These are phyloP conservation scores for Xerocomus potaroensis DNA, from an alignment of 768 basidiomycete genomes.

Conservation along the genomic window DNA sequence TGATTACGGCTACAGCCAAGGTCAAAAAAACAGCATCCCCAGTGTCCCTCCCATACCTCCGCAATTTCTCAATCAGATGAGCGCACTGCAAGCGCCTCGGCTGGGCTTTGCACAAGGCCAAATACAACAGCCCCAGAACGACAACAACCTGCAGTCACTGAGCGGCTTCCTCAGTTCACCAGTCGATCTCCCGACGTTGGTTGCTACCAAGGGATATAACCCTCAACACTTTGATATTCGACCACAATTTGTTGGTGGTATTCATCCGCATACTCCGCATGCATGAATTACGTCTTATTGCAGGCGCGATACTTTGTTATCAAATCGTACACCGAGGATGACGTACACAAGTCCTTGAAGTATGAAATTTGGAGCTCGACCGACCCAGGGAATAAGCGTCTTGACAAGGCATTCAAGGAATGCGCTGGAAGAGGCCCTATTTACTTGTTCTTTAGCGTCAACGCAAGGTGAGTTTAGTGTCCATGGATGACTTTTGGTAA, in stretches of 20 bases:
- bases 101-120: constrained; percentile 35
- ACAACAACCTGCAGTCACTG: constrained; percentile 35
- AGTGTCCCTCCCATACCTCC: constrained; percentile 69
- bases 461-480: constrained; percentile 58
- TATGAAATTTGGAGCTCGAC: constrained; percentile 99
- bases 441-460: constrained; percentile 98
- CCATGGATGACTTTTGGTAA: background rate
- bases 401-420: constrained; percentile 97
- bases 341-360: constrained; percentile 97
- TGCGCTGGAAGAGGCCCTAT: constrained; percentile 89
- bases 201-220: constrained; percentile 88
- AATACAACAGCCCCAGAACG: constrained; percentile 25
- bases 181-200: constrained; percentile 81
- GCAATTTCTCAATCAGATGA: constrained; percentile 64
- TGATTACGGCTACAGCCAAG: constrained; percentile 51
- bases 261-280: background rate
- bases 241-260: constrained; percentile 63
- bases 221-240: constrained; percentile 78
- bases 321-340: constrained; percentile 98
- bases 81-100: constrained; percentile 32
- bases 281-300: constrained; percentile 5
- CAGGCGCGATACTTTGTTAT: constrained; percentile 95
- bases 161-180: constrained; percentile 57
- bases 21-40: constrained; percentile 43
- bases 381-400: constrained; percentile 93